Base-by-base conservation (phyloP, 805 yeast genomes). In the Zygosaccharomyces lentus region DNA sequence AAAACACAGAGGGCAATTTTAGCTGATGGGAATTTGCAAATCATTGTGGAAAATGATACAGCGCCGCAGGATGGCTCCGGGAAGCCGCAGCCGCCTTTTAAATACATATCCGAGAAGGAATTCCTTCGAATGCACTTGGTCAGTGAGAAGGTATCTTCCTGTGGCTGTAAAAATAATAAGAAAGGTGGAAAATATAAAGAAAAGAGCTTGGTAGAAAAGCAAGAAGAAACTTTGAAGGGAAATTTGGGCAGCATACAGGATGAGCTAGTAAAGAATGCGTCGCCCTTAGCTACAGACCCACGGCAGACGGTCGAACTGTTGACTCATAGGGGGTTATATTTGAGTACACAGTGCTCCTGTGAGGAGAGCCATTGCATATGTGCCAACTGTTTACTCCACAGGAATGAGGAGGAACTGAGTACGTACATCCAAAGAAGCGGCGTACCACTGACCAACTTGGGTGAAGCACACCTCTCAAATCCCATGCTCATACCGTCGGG, bases 291-390 rank as follows among this genome's bases (percentile, higher is more conserved):
- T 15, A 3, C 41, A 13, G 34, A 38, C 30, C 37, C 27, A 6
- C 38, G 49, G 17, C 54, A 55, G 8, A 53, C 53, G 43, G 61
- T 64, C 1, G 68, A 65, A 41, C 52, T 64, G 3, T 52, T 64
- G 15, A 64, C 67, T 2, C 68, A 61, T 34, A 57, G 61, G 39
- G 66, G 68, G 13, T 47, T 64, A 2, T 64, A 50, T 31, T 41
- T 65, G 30, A 65, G 67, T 39, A 56, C 68, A 0, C 55, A 59
- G 19, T 65, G 69, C 46, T 57, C 65, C 8, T 65, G 69, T 51
- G 52, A 51, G 3, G 67, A 60, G 41, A 61, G 52, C 24, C 50
- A 55, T 23, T 65, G 69, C 48, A 54, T 40, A 29, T 65, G 69
- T 46, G 52, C 59, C 10, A 64, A 64, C 34, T 65, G 69, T 47